phyloP scores from a whole-genome alignment of 202 grass and related monocot genomes.

The Dendrocalamus latiflorus region DNA sequence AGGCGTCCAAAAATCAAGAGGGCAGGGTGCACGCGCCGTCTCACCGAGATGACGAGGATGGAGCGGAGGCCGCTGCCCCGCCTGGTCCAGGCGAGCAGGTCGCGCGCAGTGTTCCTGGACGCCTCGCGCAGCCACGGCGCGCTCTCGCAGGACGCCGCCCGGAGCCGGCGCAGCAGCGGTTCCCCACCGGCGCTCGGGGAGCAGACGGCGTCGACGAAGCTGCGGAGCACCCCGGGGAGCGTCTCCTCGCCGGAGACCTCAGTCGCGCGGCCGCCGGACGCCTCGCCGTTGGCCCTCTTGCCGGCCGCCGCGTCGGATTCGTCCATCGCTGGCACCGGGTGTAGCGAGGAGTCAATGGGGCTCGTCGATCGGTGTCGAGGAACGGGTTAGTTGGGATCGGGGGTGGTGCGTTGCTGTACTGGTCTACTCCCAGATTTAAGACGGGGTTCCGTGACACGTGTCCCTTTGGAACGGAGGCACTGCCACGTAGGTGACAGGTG shows the following conservation, averaged over 20 bases:
- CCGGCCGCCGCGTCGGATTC: constrained; percentile 4
- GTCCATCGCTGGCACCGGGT: not conserved
- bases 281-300: constrained; percentile 27
- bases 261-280: too few relatives aligned
- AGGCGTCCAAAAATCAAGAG: not conserved
- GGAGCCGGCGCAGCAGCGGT: constrained; percentile 48
- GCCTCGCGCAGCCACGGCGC: constrained; percentile 61
- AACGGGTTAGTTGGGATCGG: too few relatives aligned
- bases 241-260: constrained; percentile 32
- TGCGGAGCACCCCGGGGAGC: constrained; percentile 47
- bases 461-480: not conserved
- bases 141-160: constrained; percentile 33
- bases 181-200: constrained; percentile 6
- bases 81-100: constrained; percentile 64
- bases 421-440: too few relatives aligned
- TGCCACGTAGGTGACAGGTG: not conserved
- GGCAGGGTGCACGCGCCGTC: not conserved
- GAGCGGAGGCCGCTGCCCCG: constrained; percentile 64
- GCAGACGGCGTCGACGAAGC: constrained; percentile 49
- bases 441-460: not conserved
- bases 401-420: too few relatives aligned
- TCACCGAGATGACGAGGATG: constrained; percentile 84
- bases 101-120: constrained; percentile 57
- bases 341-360: not conserved
- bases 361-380: not conserved